phyloP scores from a whole-genome alignment of 805 yeast genomes.

The Sugiyamaella lignohabitans region DNA sequence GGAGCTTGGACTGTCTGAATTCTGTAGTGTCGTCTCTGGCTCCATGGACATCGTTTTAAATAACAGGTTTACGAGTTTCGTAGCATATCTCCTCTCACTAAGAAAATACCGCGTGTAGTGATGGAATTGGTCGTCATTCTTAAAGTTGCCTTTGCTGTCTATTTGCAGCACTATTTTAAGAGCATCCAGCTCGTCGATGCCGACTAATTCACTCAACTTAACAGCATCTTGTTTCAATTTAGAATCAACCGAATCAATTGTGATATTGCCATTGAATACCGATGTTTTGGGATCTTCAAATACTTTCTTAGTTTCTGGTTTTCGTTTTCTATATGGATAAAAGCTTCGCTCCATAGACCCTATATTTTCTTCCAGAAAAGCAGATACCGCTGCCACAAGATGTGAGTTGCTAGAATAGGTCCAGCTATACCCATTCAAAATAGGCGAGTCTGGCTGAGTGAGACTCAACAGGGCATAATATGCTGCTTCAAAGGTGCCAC shows the following conservation, averaged over 20 bases:
- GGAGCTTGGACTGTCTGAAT: too few species aligned
- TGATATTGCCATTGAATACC: neutral
- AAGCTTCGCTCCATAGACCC: neutral
- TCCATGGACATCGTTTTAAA: too few species aligned
- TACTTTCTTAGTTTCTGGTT: neutral
- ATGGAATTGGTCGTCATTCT: slow-evolving; percentile 8
- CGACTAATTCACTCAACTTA: slow-evolving; percentile 10
- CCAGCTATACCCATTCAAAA: too few species aligned
- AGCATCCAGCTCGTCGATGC: slow-evolving; percentile 17
- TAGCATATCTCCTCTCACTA: slow-evolving; percentile 17
- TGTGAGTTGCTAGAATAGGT: neutral
- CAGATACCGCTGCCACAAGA: neutral
- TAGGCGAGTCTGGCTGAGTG: neutral
- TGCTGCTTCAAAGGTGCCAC: slow-evolving; percentile 18
- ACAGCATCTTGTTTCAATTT: slow-evolving; percentile 13
- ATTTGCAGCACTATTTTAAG: slow-evolving; percentile 14
- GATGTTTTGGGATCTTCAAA: neutral
- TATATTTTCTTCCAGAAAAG: neutral
- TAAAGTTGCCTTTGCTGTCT: slow-evolving; percentile 9
- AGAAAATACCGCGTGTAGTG: slow-evolving; percentile 15
- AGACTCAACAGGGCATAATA: slow-evolving; percentile 7
- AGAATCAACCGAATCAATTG: slow-evolving; percentile 7
- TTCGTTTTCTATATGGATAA: neutral
- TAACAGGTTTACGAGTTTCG: slow-evolving; percentile 15
- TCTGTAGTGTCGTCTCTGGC: too few species aligned